Evolutionary conservation across 2,329 filamentous ascomycete genomes (phyloP), one percentile per base, ranked within the genome.

Genomic region (Penicillium expansum): DNA sequence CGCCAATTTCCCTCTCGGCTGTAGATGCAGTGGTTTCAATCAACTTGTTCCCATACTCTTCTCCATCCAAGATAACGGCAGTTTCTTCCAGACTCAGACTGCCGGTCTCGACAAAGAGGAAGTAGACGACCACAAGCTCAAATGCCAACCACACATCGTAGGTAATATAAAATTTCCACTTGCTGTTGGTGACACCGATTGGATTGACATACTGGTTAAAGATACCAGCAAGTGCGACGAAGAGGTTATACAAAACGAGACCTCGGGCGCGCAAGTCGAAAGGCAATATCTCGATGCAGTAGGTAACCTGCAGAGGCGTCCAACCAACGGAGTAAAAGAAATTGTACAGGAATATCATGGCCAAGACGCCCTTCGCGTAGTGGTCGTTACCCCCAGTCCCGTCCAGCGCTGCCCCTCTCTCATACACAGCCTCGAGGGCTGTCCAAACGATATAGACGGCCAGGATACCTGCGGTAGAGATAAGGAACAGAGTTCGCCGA

Each of bases 231-330:
- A 75, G 70, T 48, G 76, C 77, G 20, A 62, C 59, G 9, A 57
- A 57, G 16, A 64, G 51, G 16, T 62, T 62, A 43, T 60, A 65
- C 59, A 82, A 77, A 1, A 78, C 80, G 76, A 82, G 82, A 22
- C 81, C 81, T 69, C 83, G 83, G 53, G 79, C 81, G 49, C 81
- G 75, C 64, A 80, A 80, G 66, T 82, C 78, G 60, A 80, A 82
- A 18, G 75, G 78, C 16, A 83, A 71, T 6, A 81, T 79, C 61
- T 83, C 81, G 44, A 81, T 80, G 0, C 54, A 56, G 33, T 56
- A 52, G 1, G 54, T 56, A 7, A 48, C 48, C 24, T 56, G 54
- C n/a, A 56, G 33, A 3, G 56, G 51, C 4, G 56, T 58, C 56
- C 56, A 58, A 30, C 56, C 56, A n/a, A 55, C 20, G 7, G 80